Conservation (phyloP, 108 stramenopile genomes). For the Asterionellopsis glacialis region DNA sequence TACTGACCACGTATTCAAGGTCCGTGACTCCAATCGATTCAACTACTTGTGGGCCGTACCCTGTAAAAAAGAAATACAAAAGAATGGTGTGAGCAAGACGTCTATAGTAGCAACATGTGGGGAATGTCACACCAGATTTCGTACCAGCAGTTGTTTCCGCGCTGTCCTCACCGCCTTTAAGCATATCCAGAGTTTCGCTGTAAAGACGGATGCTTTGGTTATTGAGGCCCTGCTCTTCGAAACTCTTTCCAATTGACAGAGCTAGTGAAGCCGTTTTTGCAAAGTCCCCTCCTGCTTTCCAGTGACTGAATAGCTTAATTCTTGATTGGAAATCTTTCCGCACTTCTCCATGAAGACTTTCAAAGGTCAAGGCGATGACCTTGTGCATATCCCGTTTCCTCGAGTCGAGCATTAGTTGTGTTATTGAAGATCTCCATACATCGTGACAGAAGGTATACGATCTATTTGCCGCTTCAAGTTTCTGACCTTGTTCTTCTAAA, state of each 20-base stretch:
- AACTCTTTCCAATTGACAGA: slow-evolving; percentile 44
- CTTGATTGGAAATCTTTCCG: slow-evolving; percentile 33
- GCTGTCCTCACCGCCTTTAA: slow-evolving; percentile 22
- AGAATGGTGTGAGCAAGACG: too few relatives aligned
- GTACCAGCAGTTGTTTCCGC: too few relatives aligned
- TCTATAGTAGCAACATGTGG: too few relatives aligned
- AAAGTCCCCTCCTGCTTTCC: slow-evolving; percentile 39
- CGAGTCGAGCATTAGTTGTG: slow-evolving; percentile 47
- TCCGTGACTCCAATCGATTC: neutral
- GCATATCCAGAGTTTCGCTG: slow-evolving; percentile 40
- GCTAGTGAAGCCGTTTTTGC: slow-evolving; percentile 42
- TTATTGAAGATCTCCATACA: slow-evolving; percentile 54
- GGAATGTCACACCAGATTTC: too few relatives aligned
- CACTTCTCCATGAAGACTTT: slow-evolving; percentile 20
- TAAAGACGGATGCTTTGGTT: slow-evolving; percentile 45
- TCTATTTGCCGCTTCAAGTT: neutral
- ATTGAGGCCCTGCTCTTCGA: slow-evolving; percentile 51
- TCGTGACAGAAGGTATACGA: slow-evolving; percentile 50
- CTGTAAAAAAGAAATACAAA: neutral
- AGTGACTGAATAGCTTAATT: slow-evolving; percentile 49
- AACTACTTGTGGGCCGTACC: slow-evolving; percentile 14
- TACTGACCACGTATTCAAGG: slow-evolving; percentile 5
- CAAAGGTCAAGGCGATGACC: slow-evolving; percentile 47
- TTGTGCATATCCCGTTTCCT: slow-evolving; percentile 56
- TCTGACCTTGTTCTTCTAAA: slow-evolving; percentile 9